A percentile compares a stretch with the other conserved stretches of the same genome.
phyloP scores from a whole-genome alignment of 164 flowering plant species.

The Berberis vulgaris region DNA sequence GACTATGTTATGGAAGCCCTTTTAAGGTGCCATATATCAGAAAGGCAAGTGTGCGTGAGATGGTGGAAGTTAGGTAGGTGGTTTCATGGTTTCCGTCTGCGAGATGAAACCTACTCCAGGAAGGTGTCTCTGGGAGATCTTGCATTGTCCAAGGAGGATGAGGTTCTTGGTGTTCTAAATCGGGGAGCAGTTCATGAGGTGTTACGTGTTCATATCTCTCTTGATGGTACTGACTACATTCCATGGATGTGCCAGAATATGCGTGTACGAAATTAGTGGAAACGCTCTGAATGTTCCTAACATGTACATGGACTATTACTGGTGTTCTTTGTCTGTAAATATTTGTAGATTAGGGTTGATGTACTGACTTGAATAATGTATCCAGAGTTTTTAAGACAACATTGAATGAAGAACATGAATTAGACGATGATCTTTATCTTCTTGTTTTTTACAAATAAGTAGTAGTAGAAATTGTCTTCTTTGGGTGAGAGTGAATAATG shows the following conservation, averaged over 20 bases:
- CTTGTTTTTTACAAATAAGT: too few relatives aligned
- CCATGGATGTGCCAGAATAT: constrained; percentile 27
- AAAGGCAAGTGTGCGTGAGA: constrained; percentile 57
- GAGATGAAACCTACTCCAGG: constrained; percentile 53
- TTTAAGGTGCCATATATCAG: constrained; percentile 35
- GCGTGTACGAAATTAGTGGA: neutral
- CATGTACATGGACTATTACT: too few relatives aligned
- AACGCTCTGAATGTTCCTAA: too few relatives aligned
- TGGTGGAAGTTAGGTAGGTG: constrained; percentile 96
- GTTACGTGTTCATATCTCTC: constrained; percentile 59
- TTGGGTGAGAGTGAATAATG: too few relatives aligned
- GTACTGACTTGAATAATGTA: too few relatives aligned
- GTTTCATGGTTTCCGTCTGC: constrained; percentile 63
- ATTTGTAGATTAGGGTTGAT: too few relatives aligned
- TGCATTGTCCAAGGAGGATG: constrained; percentile 35
- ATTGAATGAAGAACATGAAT: too few relatives aligned
- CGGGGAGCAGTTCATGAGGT: constrained; percentile 87
- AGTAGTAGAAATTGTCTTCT: too few relatives aligned
- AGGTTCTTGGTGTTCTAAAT: constrained; percentile 56
- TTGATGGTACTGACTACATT: constrained; percentile 22
- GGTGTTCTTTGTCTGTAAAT: too few relatives aligned
- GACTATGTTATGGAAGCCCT: constrained; percentile 40
- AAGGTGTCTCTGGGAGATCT: constrained; percentile 50
- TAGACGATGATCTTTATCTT: too few relatives aligned
- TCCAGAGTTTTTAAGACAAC: too few relatives aligned